Base-by-base conservation (phyloP, 2,329 filamentous ascomycete species). In the Paracorniculantispora psalliotae region DNA sequence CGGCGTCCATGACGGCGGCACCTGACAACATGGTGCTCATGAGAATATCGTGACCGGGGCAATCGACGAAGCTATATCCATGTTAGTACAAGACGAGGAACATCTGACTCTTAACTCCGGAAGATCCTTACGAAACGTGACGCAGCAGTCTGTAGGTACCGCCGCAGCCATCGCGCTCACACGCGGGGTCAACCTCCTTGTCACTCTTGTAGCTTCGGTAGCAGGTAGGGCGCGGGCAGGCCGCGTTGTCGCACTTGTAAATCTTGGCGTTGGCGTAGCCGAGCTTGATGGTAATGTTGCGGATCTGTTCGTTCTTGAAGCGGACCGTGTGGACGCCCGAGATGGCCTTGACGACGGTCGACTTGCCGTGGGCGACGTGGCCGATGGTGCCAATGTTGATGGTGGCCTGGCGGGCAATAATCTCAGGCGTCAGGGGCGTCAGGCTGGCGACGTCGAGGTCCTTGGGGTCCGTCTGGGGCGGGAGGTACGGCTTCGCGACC, bases 1-100 rank as follows among this genome's bases (percentile, higher is more conserved):
- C 94, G 65, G 94, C 94, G 77, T 99, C 94, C 94, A 99, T 99
- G 84, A 99, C 94, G 64, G 94, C 94, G 68, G 94, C 94, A 71
- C 94, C 94, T 72, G 94, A 99, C 82, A 99, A 88, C 94, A 99
- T 99, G 69, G 94, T 99, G 79, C 93, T 97, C 94, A 99, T 99
- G 75, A 99, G 92, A 92, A 99, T 99, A 79, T 99, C 94, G 90
- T 99, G 94, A 77, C 94, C 94, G 59, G 94, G 94, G 82, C 94
- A 97, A 77, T 97, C 94, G 67, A 97, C 94, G 74, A 97, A 99
- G 17, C 91, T 93, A 66, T 1, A 52, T 33, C n/a, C n/a, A 13
- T 37, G 51, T 57, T 46, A 61, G 15, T 26, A 44, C 30, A 7
- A 3, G 35, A 19, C 30, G 8, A 6, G 15, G 15, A 25, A n/a